Base-by-base conservation (phyloP, 768 basidiomycete species). In the Amanita muscaria region DNA sequence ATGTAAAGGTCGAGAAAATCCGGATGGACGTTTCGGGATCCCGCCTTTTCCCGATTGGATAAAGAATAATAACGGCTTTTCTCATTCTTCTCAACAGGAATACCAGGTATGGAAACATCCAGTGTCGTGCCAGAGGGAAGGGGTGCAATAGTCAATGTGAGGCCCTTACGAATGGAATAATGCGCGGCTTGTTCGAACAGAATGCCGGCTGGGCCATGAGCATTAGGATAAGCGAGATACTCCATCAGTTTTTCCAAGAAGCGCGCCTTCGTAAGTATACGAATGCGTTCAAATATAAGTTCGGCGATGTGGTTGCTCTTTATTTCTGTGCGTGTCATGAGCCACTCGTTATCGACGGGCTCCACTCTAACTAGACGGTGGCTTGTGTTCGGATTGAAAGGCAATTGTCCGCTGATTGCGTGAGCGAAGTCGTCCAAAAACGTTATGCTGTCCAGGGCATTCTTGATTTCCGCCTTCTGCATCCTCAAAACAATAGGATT, bases 351-450 rank as follows among this genome's bases (percentile, higher is more conserved):
- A 37, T 37, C 22, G n/a, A 21, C 23, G 8, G 48, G 48, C 36
- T 49, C 43, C 16, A 49, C 37, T 19, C 36, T 35, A 15, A 49
- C 36, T 18, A 49, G 48, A 12, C 12, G 23, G 18, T 31, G 29
- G 23, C 44, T 49, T 40, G 35, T 31, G 15, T 27, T 22, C n/a
- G 36, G 24, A 15, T 34, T 34, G 43, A 44, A 44, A 49, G 43
- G 47, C 16, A 48, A 18, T 10, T 29, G 44, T 16, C 44, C 44
- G 29, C 9, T 23, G 31, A 25, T 35, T 25, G 44, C 21, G 21
- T 23, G 22, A 19, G 34, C 31, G 27, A 49, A 49, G 23, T 49
- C 32, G 15, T 36, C 35, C 18, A n/a, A n/a, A n/a, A 25, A 49
- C 18, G 18, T 25, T 5, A 44, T 44, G 12, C 30, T 37, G 25